Evolutionary conservation across 78 protist species (phyloP), one percentile per base, ranked within the genome.

Genomic region (Dictyostelium brefeldianum): DNA sequence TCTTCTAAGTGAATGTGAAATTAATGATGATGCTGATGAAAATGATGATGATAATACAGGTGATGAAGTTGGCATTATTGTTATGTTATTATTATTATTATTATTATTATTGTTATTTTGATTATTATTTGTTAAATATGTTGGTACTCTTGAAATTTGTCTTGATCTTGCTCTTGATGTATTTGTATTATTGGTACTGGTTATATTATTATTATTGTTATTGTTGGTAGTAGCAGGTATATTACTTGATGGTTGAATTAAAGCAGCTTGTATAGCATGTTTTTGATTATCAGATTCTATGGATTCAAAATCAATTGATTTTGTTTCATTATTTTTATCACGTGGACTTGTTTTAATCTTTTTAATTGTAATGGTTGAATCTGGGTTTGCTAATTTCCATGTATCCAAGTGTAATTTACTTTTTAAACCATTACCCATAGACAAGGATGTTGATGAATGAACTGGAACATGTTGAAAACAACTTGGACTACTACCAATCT

Each of bases 331-430:
- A 8, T 43, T 8, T 18, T 22, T 47, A 11, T 50, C 57, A 29
- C 79, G 31, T 73, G 79, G 79, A 73, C 79, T 73, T 29, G 79
- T 73, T 73, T 73, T 73, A 8, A 73, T 73, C 20, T 36, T 73
- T 73, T 47, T 73, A 73, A 36, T 46, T 46, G 59, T 73, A 46
- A 46, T 47, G 9, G 56, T 47, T 7, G 79, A 46, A n/a, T 73
- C 79, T 46, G 79, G 79, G 27, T 73, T 73, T 6, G 79, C 79
- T 5, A 73, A 29, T 46, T 73, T 73, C 79, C 79, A 73, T 18
- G 79, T 73, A 46, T 73, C 79, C 2, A 73, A n/a, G 0, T 20
- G 17, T 29, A 46, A 73, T n/a, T 73, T 73, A 22, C 41, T 36
- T 73, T 73, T 73, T 8, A 51, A 51, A 67, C 48, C 11, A 67